A percentile compares a stretch with the other conserved stretches of the same genome.
Conservation (phyloP, 257 asterid species). For the Striga asiatica region DNA sequence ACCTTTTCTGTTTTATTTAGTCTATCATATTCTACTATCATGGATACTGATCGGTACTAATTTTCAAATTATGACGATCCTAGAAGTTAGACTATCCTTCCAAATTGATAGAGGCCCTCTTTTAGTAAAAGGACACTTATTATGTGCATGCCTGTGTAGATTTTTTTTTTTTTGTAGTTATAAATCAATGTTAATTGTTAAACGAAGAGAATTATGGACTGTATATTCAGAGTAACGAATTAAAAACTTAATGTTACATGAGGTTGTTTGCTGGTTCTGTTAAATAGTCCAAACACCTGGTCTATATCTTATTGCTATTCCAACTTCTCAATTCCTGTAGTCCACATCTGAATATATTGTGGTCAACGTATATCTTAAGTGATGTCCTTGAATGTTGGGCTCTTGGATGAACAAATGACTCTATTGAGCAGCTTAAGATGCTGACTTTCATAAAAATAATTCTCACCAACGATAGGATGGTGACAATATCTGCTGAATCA, state of each 20-base stretch:
- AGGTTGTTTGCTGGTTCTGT: background rate
- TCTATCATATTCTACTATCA: background rate
- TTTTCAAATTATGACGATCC: background rate
- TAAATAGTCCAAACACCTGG: background rate
- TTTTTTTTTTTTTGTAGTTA: too few relatives aligned
- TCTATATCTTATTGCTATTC: background rate
- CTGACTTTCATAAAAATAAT: background rate
- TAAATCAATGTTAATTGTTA: too few relatives aligned
- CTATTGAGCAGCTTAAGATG: background rate
- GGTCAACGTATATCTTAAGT: background rate
- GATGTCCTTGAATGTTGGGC: background rate
- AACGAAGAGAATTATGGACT: background rate
- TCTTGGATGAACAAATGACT: background rate
- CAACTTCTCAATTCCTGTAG: too few relatives aligned
- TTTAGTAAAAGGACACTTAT: too few relatives aligned
- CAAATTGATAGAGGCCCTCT: background rate
- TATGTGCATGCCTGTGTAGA: too few relatives aligned
- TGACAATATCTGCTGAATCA: background rate
- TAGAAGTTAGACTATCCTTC: background rate
- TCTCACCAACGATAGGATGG: background rate
- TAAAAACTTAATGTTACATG: background rate
- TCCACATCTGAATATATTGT: too few relatives aligned
- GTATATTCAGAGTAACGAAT: background rate
- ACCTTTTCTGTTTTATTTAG: background rate
- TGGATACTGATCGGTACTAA: background rate